Base-by-base conservation (phyloP, 1,139 yeast genomes). In the Kluyveromyces sp. region DNA sequence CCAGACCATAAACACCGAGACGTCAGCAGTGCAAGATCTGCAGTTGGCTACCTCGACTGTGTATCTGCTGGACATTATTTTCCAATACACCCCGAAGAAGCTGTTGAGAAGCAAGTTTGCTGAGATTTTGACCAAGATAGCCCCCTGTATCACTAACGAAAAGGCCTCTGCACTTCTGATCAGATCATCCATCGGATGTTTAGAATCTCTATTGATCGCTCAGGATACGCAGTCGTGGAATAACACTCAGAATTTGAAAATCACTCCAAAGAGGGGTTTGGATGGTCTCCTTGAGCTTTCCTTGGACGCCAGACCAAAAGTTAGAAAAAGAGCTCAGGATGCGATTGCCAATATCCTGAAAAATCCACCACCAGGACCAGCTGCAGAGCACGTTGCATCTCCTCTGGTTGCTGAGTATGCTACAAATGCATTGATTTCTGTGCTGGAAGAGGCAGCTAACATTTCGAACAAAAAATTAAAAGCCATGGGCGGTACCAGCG, bases 291-390 rank as follows among this genome's bases (percentile, higher is more conserved):
- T 92, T 49, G 89, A 87, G 57, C 72, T 88, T 50, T 77, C 92
- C 0, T 67, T 85, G 43, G 98, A 94, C 63, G 82, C 86, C 36
- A 77, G 98, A 61, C 98, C 99, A 29, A 94, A 94, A 59, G 95
- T 94, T 11, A 79, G 99, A 64, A 87, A 85, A 75, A 80, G 96
- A 69, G 95, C 97, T 1, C 85, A 83, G 55, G 98, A 92, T 47
- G 85, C 96, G 1, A 73, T 92, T 17, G 66, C 73, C 39, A 73
- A 69, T 4, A 69, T 92, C 28, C 68, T 92, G 50, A 51, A 67
- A 3, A 73, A 74, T 51, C 89, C 94, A 13, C 95, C 96, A 11
- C 76, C 87, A 0, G 83, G 89, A n/a, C 94, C 95, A 8, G 70
- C 79, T 13, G 74, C 81, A 6, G 80, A 76, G 38, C 96, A 89